Evolutionary conservation across 176 grass and related monocot genomes (phyloP).

Genomic region (Typha latifolia): DNA sequence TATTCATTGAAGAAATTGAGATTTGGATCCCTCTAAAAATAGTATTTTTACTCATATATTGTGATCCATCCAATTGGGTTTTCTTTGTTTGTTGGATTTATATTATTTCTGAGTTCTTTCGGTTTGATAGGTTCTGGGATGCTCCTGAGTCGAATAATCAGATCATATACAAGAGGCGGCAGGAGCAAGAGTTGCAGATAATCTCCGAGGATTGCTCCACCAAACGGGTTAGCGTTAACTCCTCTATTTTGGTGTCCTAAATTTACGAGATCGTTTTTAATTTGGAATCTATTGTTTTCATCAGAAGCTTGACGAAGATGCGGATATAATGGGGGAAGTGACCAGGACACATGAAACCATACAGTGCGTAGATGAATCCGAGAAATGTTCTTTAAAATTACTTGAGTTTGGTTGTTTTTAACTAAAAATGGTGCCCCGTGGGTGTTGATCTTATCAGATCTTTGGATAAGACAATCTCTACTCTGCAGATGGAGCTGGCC

Average conservation of each 20-base stretch:
- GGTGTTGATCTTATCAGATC: conserved; percentile 29
- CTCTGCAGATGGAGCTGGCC: conserved; percentile 87
- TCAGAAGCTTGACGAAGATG: conserved; percentile 68
- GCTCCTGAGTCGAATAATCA: conserved; percentile 24
- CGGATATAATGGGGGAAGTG: conserved; percentile 59
- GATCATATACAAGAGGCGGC: conserved; percentile 16
- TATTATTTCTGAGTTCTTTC: background rate
- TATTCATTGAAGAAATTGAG: background rate
- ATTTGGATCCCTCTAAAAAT: background rate
- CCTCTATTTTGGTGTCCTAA: background rate
- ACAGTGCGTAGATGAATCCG: conserved; percentile 49
- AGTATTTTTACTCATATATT: background rate
- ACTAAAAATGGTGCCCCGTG: conserved; percentile 17
- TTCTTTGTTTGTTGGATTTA: background rate
- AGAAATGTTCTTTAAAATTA: background rate
- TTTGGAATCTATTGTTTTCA: conserved; percentile 6
- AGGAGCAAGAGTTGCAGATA: conserved; percentile 26
- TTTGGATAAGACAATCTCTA: conserved; percentile 73
- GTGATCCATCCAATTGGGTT: background rate
- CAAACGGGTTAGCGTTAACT: conserved; percentile 20
- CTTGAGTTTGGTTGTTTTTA: background rate
- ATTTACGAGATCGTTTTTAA: conserved; percentile 11
- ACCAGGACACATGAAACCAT: conserved; percentile 63
- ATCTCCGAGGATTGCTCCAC: conserved; percentile 26
- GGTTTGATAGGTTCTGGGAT: background rate